Evolutionary conservation across 1,139 yeast species (phyloP).

Genomic region (Zygosaccharomyces pseudobailii): DNA sequence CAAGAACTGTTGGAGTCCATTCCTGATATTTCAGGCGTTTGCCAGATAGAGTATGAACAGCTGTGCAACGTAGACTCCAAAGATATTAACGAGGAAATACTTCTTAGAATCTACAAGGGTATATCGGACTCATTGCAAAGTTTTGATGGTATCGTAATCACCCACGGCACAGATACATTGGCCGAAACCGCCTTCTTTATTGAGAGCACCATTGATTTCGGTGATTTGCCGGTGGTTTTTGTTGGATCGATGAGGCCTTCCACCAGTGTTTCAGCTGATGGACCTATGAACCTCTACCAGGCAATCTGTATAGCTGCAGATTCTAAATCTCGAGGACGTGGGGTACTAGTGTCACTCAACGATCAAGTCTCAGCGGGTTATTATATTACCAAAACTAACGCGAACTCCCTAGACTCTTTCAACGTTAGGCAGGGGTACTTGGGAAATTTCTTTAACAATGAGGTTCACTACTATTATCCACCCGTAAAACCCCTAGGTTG

Average conservation of each 20-base stretch:
- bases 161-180: slow-evolving; percentile 71
- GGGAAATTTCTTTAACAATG: slow-evolving; percentile 64
- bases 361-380: slow-evolving; percentile 67
- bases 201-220: slow-evolving; percentile 52
- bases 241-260: slow-evolving; percentile 75
- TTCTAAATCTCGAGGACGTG: slow-evolving; percentile 49
- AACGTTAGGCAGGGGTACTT: slow-evolving; percentile 67
- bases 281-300: slow-evolving; percentile 68
- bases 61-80: slow-evolving; percentile 62
- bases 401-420: slow-evolving; percentile 64
- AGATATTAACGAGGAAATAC: slow-evolving; percentile 46
- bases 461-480: slow-evolving; percentile 60
- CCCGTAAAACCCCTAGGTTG: slow-evolving; percentile 55
- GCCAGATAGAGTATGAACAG: slow-evolving; percentile 61
- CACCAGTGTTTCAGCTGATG: slow-evolving; percentile 64
- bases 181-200: slow-evolving; percentile 69
- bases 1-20: slow-evolving; percentile 54
- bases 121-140: slow-evolving; percentile 39
- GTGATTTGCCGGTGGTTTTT: slow-evolving; percentile 56
- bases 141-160: slow-evolving; percentile 51
- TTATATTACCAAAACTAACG: slow-evolving; percentile 65
- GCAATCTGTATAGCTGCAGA: slow-evolving; percentile 61
- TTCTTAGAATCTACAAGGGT: slow-evolving; percentile 41
- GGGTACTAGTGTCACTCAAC: slow-evolving; percentile 59
- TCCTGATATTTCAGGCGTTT: slow-evolving; percentile 56